phyloP scores from a whole-genome alignment of 208 protist genomes.

The Acanthamoeba royreba region DNA sequence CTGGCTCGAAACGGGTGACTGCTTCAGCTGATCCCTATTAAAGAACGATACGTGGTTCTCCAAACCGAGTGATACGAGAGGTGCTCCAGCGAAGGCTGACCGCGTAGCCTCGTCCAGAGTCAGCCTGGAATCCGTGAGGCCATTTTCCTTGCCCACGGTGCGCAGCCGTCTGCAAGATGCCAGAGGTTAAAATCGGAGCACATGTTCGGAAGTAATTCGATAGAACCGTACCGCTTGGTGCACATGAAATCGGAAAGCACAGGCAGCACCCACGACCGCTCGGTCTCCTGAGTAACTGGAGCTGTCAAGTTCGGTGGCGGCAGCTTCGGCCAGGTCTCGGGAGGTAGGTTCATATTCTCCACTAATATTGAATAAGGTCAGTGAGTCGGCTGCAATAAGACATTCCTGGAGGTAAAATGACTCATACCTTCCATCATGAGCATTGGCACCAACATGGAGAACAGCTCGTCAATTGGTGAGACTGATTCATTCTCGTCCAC shows the following conservation, averaged over 20 bases:
- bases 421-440: neutral
- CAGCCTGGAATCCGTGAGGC: neutral
- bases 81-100: neutral
- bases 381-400: too few relatives aligned
- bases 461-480: neutral
- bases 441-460: neutral
- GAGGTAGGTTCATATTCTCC: neutral
- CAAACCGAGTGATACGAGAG: neutral
- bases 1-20: neutral
- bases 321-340: neutral
- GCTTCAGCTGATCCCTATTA: neutral
- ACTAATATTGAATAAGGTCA: too few relatives aligned
- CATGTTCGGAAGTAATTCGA: too few relatives aligned
- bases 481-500: neutral
- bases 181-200: too few relatives aligned
- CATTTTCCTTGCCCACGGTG: neutral
- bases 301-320: neutral
- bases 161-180: too few relatives aligned
- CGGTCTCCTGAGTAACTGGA: neutral
- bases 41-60: neutral
- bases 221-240: neutral
- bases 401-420: too few relatives aligned
- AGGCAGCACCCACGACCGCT: neutral
- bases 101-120: neutral
- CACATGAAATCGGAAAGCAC: neutral